Evolutionary conservation across 1,284 basidiomycete genomes (phyloP).

Genomic region (Trichosporon sp.): DNA sequence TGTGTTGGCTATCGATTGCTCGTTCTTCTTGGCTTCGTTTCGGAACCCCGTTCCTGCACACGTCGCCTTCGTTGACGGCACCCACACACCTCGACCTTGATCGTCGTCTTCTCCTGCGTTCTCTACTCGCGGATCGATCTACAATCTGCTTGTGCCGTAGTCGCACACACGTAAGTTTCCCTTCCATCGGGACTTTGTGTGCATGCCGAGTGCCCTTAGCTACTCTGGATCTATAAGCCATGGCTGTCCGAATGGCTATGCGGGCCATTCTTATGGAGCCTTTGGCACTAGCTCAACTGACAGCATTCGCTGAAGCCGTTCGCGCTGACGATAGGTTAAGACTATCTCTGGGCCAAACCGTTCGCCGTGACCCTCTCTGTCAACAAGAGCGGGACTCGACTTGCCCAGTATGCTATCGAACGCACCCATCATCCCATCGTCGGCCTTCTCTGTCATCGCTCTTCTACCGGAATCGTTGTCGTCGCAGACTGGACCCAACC

Average conservation of each 20-base stretch:
- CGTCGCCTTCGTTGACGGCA: neutral
- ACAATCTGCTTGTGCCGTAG: neutral
- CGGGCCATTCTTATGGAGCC: too few species aligned
- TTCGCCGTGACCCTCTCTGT: neutral
- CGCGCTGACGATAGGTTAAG: neutral
- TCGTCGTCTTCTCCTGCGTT: neutral
- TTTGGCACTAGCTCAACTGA: neutral
- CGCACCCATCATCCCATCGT: slow-evolving; percentile 18
- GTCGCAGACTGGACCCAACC: neutral
- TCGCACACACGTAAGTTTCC: neutral
- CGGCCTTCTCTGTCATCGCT: slow-evolving; percentile 41
- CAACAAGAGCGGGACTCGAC: neutral
- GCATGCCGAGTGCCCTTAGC: neutral
- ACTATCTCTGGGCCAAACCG: neutral
- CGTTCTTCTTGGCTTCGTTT: neutral
- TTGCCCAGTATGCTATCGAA: neutral
- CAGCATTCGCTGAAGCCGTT: neutral
- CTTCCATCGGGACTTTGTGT: neutral
- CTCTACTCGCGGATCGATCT: neutral
- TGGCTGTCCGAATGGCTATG: neutral
- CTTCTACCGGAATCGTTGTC: slow-evolving; percentile 41
- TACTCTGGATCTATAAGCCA: neutral
- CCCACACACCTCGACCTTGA: neutral
- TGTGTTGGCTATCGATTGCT: neutral
- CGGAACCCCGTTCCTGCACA: neutral